Evolutionary conservation across 768 basidiomycete genomes (phyloP), one percentile per base, ranked within the genome.

Genomic region (Leccinum arenicola): DNA sequence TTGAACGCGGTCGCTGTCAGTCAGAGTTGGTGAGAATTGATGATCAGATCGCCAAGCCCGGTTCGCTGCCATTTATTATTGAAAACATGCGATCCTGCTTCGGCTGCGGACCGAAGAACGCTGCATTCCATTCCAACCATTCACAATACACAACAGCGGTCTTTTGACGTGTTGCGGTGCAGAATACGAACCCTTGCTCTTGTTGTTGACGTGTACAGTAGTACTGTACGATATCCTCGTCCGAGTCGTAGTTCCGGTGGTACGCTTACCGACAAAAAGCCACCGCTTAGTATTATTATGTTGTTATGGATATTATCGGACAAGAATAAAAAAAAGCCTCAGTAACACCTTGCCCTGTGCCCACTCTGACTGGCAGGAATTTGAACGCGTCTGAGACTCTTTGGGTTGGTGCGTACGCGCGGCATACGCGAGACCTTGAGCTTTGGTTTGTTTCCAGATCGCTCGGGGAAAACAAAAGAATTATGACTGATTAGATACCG

Each of bases 71-170:
- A 33, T 52, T 35, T 35, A 35, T 52, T 21, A 55, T 62, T 52
- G 50, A 54, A 49, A 59, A 60, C 59, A 64, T 67, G 61, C 64
- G 64, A 62, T 23, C 14, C 11, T 45, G 4, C 12, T 21, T 43
- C 43, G 43, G 43, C 43, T 45, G 11, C 43, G 5, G 11, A 21
- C 43, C 43, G 43, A 21, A 45, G 19, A 45, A 21, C 11, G 11
- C 43, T 45, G 21, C 11, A 21, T 19, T 45, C 40, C 38, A 17
- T 17, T 43, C 19, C 43, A 19, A n/a, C 10, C 8, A 40, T 9
- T 15, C 8, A 40, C 38, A n/a, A 40, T 25, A 25, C 23, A 8
- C 38, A 17, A 8, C 17, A n/a, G 8, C 36, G 14, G 36, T 12
- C 6, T 12, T 14, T 35, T 11, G 31, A 11, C 31, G 4, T 36